phyloP scores from a whole-genome alignment of 306 rosid genomes.

The Lotus japonicus region DNA sequence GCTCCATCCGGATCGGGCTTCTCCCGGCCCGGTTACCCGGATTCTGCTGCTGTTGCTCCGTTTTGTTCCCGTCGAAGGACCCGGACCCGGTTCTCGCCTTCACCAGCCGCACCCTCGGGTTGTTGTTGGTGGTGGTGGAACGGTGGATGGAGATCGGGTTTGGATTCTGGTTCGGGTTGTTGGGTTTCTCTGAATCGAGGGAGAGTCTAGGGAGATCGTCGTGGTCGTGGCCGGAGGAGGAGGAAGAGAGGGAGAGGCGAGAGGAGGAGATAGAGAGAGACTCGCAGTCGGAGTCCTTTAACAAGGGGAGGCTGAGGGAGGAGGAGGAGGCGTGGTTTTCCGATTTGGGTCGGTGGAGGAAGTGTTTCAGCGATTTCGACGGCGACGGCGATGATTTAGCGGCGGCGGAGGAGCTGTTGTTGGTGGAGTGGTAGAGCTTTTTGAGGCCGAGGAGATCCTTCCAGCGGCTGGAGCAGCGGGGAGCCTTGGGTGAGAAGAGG shows the following conservation, averaged over 20 bases:
- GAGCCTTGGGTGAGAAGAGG: slow-evolving; percentile 88
- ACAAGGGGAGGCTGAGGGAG: slow-evolving; percentile 43
- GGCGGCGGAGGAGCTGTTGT: not conserved
- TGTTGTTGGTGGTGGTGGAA: slow-evolving; percentile 23
- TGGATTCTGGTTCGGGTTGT: not conserved
- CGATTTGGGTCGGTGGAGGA: slow-evolving; percentile 44
- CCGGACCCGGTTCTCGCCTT: slow-evolving; percentile 38
- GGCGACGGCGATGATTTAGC: slow-evolving; percentile 28
- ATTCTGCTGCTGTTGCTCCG: not conserved
- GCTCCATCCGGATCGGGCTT: slow-evolving; percentile 51
- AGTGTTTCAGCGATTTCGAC: slow-evolving; percentile 41
- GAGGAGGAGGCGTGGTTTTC: slow-evolving; percentile 38
- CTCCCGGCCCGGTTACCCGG: slow-evolving; percentile 31
- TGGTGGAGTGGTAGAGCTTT: slow-evolving; percentile 44
- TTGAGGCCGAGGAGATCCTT: slow-evolving; percentile 74
- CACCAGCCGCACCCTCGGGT: slow-evolving; percentile 42
- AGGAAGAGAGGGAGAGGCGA: slow-evolving; percentile 83
- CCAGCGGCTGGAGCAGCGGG: slow-evolving; percentile 97
- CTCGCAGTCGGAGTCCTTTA: slow-evolving; percentile 61
- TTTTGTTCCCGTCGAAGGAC: slow-evolving; percentile 25
- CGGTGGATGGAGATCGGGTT: slow-evolving; percentile 24
- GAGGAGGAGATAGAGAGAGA: slow-evolving; percentile 73
- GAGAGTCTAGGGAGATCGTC: slow-evolving; percentile 80
- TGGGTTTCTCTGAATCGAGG: slow-evolving; percentile 60
- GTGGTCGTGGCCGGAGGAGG: slow-evolving; percentile 85